phyloP scores from a whole-genome alignment of 305 asterid species.

The Fraxinus nigra region DNA sequence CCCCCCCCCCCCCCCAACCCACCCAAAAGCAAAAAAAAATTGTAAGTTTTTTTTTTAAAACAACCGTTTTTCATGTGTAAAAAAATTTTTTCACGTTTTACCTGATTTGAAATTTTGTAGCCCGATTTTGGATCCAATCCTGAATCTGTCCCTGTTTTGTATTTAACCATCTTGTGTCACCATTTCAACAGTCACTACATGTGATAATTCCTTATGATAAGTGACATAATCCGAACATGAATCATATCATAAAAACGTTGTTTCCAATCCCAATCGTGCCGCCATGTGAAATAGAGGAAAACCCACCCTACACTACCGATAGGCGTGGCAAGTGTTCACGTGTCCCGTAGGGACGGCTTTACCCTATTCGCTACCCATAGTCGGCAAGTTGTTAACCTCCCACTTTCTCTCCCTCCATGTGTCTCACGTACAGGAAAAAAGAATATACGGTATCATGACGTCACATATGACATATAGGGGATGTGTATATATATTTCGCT shows the following conservation, averaged over 20 bases:
- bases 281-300: conserved; percentile 22
- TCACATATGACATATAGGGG: conserved; percentile 8
- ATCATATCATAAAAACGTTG: neutral
- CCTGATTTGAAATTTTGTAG: no score
- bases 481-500: neutral
- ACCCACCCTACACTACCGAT: neutral
- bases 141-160: no score
- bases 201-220: no score
- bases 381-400: conserved; percentile 21
- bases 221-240: neutral
- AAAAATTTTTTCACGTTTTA: no score
- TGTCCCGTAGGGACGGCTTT: conserved; percentile 37
- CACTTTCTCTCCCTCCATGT: conserved; percentile 41
- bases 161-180: no score
- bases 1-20: no score
- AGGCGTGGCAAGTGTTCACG: conserved; percentile 39
- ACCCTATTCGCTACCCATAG: conserved; percentile 35
- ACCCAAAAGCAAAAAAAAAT: no score
- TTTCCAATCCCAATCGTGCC: conserved; percentile 14
- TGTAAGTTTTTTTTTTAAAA: no score
- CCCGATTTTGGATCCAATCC: no score
- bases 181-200: no score
- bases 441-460: neutral
- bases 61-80: no score
- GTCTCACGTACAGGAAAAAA: conserved; percentile 20